A percentile compares a stretch with the other conserved stretches of the same genome.
These are phyloP conservation scores for Trichothecium sympodiale DNA, from an alignment of 2,329 filamentous ascomycete genomes.

Conservation along the genomic window DNA sequence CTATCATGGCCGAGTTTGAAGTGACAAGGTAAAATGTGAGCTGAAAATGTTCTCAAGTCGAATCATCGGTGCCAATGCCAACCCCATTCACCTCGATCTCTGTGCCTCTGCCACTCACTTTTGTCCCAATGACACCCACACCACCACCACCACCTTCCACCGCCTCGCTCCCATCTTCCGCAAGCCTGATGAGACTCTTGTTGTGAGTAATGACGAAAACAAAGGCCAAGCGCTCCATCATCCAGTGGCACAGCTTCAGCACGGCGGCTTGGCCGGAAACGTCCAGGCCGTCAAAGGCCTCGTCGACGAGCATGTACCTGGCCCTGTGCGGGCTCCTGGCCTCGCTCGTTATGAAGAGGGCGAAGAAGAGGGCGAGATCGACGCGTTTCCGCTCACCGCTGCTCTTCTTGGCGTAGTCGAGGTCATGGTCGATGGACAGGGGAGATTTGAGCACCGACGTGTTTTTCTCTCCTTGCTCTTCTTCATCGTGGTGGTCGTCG, in stretches of 20 bases:
- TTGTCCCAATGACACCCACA: too few relatives aligned
- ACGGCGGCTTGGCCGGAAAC: constrained; percentile 2
- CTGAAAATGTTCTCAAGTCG: too few relatives aligned
- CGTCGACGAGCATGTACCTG: constrained; percentile 11
- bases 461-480: too few relatives aligned
- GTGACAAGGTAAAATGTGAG: too few relatives aligned
- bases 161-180: too few relatives aligned
- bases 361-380: constrained; percentile 12
- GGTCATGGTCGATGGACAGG: background rate
- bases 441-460: background rate
- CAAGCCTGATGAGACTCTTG: too few relatives aligned
- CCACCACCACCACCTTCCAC: too few relatives aligned
- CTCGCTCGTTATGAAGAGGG: constrained; percentile 8
- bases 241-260: background rate
- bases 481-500: background rate
- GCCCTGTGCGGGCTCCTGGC: constrained; percentile 10
- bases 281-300: constrained; percentile 12
- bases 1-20: too few relatives aligned
- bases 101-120: too few relatives aligned
- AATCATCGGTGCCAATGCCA: too few relatives aligned
- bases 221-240: background rate
- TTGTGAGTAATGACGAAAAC: too few relatives aligned
- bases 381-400: constrained; percentile 11
- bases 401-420: constrained; percentile 1
- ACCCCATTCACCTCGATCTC: too few relatives aligned